Evolutionary conservation across 2,329 filamentous ascomycete species (phyloP), one percentile per base, ranked within the genome.

Genomic region (Microsporum audouinii): DNA sequence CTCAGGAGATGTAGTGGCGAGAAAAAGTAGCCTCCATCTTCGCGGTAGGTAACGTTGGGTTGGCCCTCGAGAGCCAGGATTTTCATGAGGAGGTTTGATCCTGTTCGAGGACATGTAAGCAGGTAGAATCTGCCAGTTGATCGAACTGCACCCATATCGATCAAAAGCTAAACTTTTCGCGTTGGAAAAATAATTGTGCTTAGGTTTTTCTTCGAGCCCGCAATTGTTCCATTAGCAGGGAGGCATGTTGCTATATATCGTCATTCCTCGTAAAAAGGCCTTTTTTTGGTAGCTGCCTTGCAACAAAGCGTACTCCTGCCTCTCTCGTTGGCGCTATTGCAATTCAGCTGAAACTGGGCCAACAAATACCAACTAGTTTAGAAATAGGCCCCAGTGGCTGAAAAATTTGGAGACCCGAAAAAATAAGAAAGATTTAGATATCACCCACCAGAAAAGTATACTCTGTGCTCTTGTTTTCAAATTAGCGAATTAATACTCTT

Each of bases 41-140:
- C n/a, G 55, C 63, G 64, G 23, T 62, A 57, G 34, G 65, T 8
- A 36, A 66, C 61, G 41, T 60, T 36, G 27, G 68, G 67, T 60
- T 72, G 71, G 4, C 67, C 51, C 6, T 66, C 60, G 7, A 73
- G 58, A 39, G 66, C 64, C 29, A 73, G 65, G 31, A 73, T 68
- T 33, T 65, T 65, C 31, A 70, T 62, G 5, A 72, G 63, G 6
- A 73, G 65, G 57, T 72, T 70, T 12, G 71, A 72, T 5, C 69
- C 71, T 1, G 71, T 71, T 49, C 71, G 68, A 12, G 69, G 69
- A 55, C 62, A 62, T 34, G 67, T 66, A 43, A 71, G 53, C 3
- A 70, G 65, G 38, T 67, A 59, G 43, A 67, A 59, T n/a, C 43
- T 39, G 14, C 64, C 64, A 41, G 36, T 36, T 23, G 57, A 45